phyloP scores from a whole-genome alignment of 1,139 yeast species.

The Geotrichum carabidarum region DNA sequence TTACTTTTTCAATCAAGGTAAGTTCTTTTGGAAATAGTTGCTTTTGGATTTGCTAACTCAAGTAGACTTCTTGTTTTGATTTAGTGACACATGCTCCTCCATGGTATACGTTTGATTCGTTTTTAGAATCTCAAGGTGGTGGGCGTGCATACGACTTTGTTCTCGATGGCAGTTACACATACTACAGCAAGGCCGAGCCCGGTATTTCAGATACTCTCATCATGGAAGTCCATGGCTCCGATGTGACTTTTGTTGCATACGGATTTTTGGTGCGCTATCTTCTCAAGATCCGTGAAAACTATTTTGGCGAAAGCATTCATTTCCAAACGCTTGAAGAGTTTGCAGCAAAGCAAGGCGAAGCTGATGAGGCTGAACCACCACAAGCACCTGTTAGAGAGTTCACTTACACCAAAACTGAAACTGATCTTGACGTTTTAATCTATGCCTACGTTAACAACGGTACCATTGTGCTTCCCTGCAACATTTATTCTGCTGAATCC shows the following conservation, averaged over 20 bases:
- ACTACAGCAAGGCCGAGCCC: constrained; percentile 53
- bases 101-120: constrained; percentile 82
- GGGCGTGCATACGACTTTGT: constrained; percentile 64
- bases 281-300: constrained; percentile 76
- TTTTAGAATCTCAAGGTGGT: constrained; percentile 54
- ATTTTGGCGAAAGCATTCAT: constrained; percentile 80
- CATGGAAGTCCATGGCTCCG: constrained; percentile 59
- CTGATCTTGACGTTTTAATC: constrained; percentile 72
- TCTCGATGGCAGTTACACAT: constrained; percentile 63
- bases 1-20: constrained; percentile 46
- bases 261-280: constrained; percentile 76
- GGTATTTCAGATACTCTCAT: constrained; percentile 66
- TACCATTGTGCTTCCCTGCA: constrained; percentile 63
- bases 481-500: constrained; percentile 60
- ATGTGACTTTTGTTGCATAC: constrained; percentile 64
- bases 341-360: constrained; percentile 32
- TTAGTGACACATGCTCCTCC: constrained; percentile 73
- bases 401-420: constrained; percentile 45
- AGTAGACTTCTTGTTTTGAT: constrained; percentile 55
- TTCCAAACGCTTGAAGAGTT: constrained; percentile 85
- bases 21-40: constrained; percentile 2
- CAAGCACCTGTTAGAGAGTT: constrained; percentile 13
- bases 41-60: not conserved
- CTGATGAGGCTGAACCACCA: constrained; percentile 3
- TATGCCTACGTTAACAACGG: constrained; percentile 68